Evolutionary conservation across 306 rosid genomes (phyloP).

Genomic region (Alnus rubra): DNA sequence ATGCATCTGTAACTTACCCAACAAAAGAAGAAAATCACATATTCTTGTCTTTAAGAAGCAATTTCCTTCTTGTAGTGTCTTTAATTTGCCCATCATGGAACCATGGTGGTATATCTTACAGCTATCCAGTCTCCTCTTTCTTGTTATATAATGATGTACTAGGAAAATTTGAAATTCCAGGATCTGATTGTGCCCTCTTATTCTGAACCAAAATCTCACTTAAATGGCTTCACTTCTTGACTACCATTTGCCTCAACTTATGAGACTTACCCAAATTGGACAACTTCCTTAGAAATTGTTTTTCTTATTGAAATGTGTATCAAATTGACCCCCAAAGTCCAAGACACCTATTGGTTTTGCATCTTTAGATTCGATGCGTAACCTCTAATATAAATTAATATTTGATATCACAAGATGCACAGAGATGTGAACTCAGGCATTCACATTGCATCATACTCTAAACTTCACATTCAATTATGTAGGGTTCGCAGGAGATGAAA

Average conservation of each 20-base stretch:
- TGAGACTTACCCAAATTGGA: background rate
- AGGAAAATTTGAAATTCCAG: background rate
- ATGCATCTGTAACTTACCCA: background rate
- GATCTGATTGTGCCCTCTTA: background rate
- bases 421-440: constrained; percentile 20
- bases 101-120: background rate
- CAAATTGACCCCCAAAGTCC: background rate
- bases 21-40: too few relatives aligned
- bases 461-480: constrained; percentile 31
- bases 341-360: background rate
- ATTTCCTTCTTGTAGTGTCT: background rate
- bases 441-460: constrained; percentile 3
- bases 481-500: constrained; percentile 48
- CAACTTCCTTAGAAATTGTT: background rate
- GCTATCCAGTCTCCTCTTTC: too few relatives aligned
- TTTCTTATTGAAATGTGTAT: background rate
- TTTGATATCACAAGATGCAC: constrained; percentile 15
- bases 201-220: background rate
- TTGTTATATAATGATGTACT: background rate
- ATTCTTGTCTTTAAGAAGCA: background rate
- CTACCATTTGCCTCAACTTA: background rate
- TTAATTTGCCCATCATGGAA: background rate
- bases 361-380: background rate
- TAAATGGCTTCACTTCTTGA: background rate
- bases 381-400: background rate